These are phyloP conservation scores for Trichocomaceae sp. DNA, from an alignment of 2,329 filamentous ascomycete genomes.

Conservation along the genomic window DNA sequence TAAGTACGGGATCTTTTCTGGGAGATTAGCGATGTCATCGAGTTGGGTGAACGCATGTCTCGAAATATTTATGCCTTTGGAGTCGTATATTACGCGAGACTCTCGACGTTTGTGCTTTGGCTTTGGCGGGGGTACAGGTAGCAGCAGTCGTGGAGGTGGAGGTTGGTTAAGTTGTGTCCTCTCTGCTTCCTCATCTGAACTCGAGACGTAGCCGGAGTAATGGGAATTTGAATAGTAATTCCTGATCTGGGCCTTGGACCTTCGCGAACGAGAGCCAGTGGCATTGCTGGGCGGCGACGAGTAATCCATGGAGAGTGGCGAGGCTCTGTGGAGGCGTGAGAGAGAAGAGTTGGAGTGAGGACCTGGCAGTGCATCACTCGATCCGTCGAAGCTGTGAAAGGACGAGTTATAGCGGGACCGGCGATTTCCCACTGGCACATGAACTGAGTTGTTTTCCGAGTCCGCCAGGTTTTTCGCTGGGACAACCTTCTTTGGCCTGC, in stretches of 20 bases:
- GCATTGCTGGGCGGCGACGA: not conserved
- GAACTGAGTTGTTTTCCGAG: not conserved
- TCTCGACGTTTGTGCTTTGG: not conserved
- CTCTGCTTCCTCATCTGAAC: slow-evolving; percentile 10
- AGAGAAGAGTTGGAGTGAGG: not conserved
- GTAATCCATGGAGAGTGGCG: not conserved
- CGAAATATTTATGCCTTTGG: slow-evolving; percentile 15
- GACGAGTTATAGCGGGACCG: not conserved
- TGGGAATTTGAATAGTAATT: slow-evolving; percentile 28
- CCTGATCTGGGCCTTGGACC: slow-evolving; percentile 21
- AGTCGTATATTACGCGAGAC: slow-evolving; percentile 15
- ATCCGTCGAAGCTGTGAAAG: not conserved
- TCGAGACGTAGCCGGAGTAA: slow-evolving; percentile 13
- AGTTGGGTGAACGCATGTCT: slow-evolving; percentile 12
- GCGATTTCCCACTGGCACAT: not conserved
- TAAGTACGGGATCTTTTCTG: slow-evolving; percentile 12
- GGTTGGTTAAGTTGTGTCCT: not conserved
- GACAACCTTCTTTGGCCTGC: not conserved
- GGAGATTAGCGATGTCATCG: slow-evolving; percentile 12
- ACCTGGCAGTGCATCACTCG: not conserved
- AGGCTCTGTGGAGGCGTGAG: not conserved
- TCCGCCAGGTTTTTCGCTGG: not conserved
- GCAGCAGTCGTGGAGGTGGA: not conserved
- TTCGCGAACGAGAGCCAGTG: slow-evolving; percentile 19
- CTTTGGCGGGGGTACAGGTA: not conserved